These are phyloP conservation scores for Gaertneriomyces sp. DNA, from an alignment of 192 early-diverging fungal species.

Conservation along the genomic window DNA sequence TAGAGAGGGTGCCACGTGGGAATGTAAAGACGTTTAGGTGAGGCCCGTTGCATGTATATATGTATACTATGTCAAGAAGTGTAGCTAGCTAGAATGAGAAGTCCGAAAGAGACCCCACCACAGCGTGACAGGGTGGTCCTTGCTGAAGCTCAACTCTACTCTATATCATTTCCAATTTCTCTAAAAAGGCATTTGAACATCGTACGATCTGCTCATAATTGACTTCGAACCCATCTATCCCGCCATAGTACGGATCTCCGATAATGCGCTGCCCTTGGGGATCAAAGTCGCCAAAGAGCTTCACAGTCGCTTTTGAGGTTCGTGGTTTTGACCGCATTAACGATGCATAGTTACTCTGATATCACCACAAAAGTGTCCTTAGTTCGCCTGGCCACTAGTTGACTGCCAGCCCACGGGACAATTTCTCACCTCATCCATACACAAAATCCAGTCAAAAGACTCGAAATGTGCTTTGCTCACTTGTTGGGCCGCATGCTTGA, in stretches of 20 bases:
- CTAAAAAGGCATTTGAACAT: conserved; percentile 67
- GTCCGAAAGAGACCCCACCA: not conserved
- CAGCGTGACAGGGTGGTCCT: no score
- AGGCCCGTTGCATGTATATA: not conserved
- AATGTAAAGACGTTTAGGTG: not conserved
- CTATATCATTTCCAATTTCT: conserved; percentile 43
- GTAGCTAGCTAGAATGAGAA: not conserved
- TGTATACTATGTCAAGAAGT: not conserved
- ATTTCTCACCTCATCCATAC: conserved; percentile 70
- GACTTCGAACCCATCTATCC: conserved; percentile 67
- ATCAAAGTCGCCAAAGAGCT: conserved; percentile 79
- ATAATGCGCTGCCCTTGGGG: conserved; percentile 68
- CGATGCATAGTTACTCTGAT: no score
- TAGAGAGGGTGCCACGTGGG: conserved; percentile 49
- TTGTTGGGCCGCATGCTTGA: conserved; percentile 72
- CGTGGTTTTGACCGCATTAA: no score
- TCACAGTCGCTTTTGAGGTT: conserved; percentile 26
- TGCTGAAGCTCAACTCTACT: not conserved
- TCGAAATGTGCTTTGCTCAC: conserved; percentile 62
- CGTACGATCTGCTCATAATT: conserved; percentile 74
- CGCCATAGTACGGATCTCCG: conserved; percentile 72
- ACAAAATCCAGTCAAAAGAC: conserved; percentile 80
- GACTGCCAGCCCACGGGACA: no score
- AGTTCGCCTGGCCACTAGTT: no score
- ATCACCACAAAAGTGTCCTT: no score